Evolutionary conservation across 176 grass and related monocot species (phyloP).

Genomic region (Zizania latifolia): DNA sequence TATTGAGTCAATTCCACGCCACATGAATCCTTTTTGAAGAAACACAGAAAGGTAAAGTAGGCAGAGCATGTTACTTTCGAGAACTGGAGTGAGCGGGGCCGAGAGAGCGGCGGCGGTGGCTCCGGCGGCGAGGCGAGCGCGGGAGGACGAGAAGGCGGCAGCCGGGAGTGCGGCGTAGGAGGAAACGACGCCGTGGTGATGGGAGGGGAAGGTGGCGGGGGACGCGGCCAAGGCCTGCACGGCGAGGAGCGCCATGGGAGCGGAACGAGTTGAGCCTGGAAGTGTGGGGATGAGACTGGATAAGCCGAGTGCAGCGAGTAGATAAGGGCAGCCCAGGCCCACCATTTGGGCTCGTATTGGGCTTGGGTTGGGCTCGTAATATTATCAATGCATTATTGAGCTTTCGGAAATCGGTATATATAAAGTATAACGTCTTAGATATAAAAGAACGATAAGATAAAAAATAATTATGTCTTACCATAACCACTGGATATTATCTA

Average conservation of each 20-base stretch:
- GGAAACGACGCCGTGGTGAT: slow-evolving; percentile 23
- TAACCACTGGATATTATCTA: too few relatives aligned
- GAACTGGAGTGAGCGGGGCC: slow-evolving; percentile 9
- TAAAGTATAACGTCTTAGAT: too few relatives aligned
- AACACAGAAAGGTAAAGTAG: neutral
- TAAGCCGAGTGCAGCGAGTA: neutral
- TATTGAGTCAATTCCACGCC: neutral
- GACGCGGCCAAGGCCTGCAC: slow-evolving; percentile 27
- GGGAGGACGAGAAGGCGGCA: slow-evolving; percentile 1
- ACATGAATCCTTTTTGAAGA: neutral
- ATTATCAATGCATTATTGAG: too few relatives aligned
- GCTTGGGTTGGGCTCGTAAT: too few relatives aligned
- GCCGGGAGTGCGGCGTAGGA: slow-evolving; percentile 31
- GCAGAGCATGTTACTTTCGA: slow-evolving; percentile 7
- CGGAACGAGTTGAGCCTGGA: neutral
- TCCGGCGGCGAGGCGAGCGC: neutral
- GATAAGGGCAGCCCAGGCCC: too few relatives aligned
- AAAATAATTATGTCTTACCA: too few relatives aligned
- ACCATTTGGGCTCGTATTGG: too few relatives aligned
- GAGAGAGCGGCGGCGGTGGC: slow-evolving; percentile 14
- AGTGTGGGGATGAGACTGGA: neutral
- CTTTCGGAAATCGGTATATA: too few relatives aligned
- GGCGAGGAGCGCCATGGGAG: slow-evolving; percentile 53
- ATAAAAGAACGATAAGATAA: too few relatives aligned
- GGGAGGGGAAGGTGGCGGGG: neutral